Conservation (phyloP, 768 basidiomycete genomes). For the Kwoniella sp. region DNA sequence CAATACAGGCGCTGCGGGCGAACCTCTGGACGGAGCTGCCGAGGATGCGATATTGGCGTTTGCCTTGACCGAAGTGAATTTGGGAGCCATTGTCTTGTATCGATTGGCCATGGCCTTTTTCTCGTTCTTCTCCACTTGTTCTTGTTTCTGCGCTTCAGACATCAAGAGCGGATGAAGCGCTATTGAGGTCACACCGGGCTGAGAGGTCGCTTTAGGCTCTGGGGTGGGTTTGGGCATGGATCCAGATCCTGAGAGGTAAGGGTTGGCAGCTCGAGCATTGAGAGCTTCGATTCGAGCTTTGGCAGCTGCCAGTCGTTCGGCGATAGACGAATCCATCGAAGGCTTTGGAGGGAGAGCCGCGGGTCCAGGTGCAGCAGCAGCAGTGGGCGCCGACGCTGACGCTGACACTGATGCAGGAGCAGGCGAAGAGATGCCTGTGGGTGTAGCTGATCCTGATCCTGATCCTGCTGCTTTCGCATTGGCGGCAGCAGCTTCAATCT, state of each 20-base stretch:
- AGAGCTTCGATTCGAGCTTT: constrained; percentile 81
- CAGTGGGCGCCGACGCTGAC: constrained; percentile 56
- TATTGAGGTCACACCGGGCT: constrained; percentile 28
- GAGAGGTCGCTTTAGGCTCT: constrained; percentile 21
- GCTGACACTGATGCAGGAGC: constrained; percentile 48
- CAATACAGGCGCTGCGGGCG: constrained; percentile 60
- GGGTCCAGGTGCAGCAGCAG: constrained; percentile 60
- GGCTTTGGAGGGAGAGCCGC: constrained; percentile 54
- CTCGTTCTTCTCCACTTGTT: constrained; percentile 41
- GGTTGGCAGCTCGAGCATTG: constrained; percentile 76
- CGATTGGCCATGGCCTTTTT: constrained; percentile 66
- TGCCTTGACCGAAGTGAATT: constrained; percentile 93
- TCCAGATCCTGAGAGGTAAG: constrained; percentile 64
- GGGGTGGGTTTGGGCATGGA: constrained; percentile 29
- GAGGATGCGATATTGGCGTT: constrained; percentile 34
- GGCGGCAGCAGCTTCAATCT: constrained; percentile 32
- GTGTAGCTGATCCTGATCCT: constrained; percentile 18
- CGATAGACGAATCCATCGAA: constrained; percentile 36
- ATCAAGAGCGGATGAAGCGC: constrained; percentile 47
- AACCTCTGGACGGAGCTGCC: constrained; percentile 59
- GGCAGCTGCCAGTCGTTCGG: constrained; percentile 76
- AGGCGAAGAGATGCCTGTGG: constrained; percentile 33
- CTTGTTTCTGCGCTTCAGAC: constrained; percentile 22
- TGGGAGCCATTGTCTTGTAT: constrained; percentile 97
- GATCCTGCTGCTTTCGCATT: constrained; percentile 3